Conservation (phyloP, 129 eudicot genomes). For the Flaveria robusta region DNA sequence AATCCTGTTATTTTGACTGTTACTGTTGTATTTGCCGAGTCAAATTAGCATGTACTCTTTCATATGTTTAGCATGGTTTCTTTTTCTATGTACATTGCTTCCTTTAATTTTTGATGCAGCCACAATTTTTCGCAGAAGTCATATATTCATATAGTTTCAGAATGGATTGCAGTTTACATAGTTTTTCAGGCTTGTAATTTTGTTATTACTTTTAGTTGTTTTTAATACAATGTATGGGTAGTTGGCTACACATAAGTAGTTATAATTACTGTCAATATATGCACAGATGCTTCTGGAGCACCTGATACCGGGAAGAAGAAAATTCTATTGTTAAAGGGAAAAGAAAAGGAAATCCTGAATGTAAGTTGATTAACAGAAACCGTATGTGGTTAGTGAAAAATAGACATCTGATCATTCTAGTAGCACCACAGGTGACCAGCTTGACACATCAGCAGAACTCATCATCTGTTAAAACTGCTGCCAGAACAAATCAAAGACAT, state of each 20-base stretch:
- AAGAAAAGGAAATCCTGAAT: conserved; percentile 64
- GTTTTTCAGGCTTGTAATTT: conserved; percentile 14
- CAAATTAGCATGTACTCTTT: background rate
- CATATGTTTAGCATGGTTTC: conserved; percentile 1
- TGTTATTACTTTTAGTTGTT: background rate
- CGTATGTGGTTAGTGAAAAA: background rate
- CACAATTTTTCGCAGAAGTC: background rate
- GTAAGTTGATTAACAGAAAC: conserved; percentile 45
- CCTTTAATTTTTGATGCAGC: background rate
- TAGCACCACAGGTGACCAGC: conserved; percentile 44
- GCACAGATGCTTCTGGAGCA: conserved; percentile 55
- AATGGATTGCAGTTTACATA: background rate
- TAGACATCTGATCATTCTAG: background rate
- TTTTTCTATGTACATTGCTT: background rate
- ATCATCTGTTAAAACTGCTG: conserved; percentile 37
- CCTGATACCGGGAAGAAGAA: conserved; percentile 66
- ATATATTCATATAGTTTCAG: background rate
- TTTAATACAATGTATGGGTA: background rate
- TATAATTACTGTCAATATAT: conserved; percentile 16
- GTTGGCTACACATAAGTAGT: background rate
- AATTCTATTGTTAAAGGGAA: conserved; percentile 78
- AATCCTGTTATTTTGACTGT: background rate
- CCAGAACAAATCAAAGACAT: conserved; percentile 53
- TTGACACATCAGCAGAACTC: conserved; percentile 43
- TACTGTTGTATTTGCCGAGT: background rate